Base-by-base conservation (phyloP, 2,329 filamentous ascomycete species). In the Stachybotrys echinatus region DNA sequence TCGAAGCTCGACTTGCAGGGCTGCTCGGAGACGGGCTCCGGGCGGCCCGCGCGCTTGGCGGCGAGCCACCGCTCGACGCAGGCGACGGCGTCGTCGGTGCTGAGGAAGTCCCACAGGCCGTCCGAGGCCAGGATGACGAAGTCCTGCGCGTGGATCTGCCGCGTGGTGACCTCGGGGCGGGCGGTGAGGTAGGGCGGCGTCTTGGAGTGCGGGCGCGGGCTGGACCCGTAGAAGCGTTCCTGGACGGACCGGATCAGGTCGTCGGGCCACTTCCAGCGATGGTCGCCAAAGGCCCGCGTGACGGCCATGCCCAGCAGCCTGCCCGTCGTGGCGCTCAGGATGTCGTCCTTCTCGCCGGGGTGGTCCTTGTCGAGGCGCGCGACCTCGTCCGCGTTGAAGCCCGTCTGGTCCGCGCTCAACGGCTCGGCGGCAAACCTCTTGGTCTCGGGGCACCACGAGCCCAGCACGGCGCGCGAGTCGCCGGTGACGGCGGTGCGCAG, bases 151-250 rank as follows among this genome's bases (percentile, higher is more conserved):
- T 76, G 65, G 6, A 88, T 67, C 27, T 68, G 65, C 0, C 74
- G 79, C 4, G 78, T 81, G 2, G 76, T 83, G 22, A 89, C 70
- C 27, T 83, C 82, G 0, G 85, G 85, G 58, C 83, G 76, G 1
- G 84, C 85, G 0, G 81, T 87, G 56, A 88, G 65, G 64, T 89
- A 89, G 0, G 86, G 85, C 3, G 83, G 84, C 1, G 81, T 79
- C 47, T 70, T 64, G 53, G 67, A 68, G 14, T 71, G 66, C 2
- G 78, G 74, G 1, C 61, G 65, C 0, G 72, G 72, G 1, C 57
- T 57, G 2, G 74, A 73, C 22, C 76, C 79, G 44, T 58, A 79
- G 65, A 73, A 82, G 47, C 72, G 71, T 50, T 77, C 70, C n/a
- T 60, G 54, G 6, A 58, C 51, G 18, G 54, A 48, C 31, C 54